Percentiles rank a stretch among this genome's conserved stretches.
Evolutionary conservation across 148 eudicot genomes (phyloP).

Genomic region (Silene uniflora): DNA sequence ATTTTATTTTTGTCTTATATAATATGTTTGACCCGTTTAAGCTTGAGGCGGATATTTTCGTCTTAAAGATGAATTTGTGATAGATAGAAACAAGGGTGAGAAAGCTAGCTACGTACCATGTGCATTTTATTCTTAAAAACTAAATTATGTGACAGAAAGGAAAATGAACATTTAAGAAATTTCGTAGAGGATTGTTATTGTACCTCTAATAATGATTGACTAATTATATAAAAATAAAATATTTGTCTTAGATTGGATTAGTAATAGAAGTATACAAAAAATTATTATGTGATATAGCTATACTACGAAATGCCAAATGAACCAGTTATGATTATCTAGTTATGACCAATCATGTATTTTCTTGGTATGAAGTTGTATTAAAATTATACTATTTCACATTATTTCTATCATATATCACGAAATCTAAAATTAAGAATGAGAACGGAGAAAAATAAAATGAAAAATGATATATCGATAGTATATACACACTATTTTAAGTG

Average conservation of each 20-base stretch:
- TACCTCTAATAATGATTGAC: background rate
- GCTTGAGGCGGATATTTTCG: too few species aligned
- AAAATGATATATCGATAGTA: too few species aligned
- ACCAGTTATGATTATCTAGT: background rate
- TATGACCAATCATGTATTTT: background rate
- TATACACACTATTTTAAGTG: too few species aligned
- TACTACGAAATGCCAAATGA: background rate
- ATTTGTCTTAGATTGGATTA: background rate
- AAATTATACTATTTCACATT: too few species aligned
- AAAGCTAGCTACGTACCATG: slow-evolving; percentile 26
- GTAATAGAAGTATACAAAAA: background rate
- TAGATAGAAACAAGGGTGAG: background rate
- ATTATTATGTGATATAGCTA: too few species aligned
- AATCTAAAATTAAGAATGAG: too few species aligned
- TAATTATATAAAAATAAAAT: background rate
- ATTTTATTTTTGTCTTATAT: too few species aligned
- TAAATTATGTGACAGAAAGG: background rate
- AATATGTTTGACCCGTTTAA: too few species aligned
- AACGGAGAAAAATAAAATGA: too few species aligned
- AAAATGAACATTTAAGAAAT: slow-evolving; percentile 8
- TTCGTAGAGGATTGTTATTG: background rate
- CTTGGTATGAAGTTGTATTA: too few species aligned
- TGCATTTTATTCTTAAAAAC: slow-evolving; percentile 24
- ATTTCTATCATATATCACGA: too few species aligned
- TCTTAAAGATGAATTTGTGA: background rate